Base-by-base conservation (phyloP, 2,329 filamentous ascomycete genomes). In the Monosporascus sp. region DNA sequence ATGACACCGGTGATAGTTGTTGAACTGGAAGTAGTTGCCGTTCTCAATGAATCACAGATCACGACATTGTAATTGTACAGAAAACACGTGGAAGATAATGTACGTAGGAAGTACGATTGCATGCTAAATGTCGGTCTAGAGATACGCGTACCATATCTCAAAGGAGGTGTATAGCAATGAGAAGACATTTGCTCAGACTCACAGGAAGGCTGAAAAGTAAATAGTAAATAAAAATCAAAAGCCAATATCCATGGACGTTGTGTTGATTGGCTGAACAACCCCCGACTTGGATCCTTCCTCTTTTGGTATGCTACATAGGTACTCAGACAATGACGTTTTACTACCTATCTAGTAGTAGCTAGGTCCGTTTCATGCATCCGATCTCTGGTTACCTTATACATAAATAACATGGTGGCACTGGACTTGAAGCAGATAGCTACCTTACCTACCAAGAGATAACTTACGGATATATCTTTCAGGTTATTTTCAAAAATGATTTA, bases 171-270 rank as follows among this genome's bases (percentile, higher is more conserved):
- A 6, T 5, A n/a, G 18, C 6, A 18, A 18, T 35, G 18, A 18
- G 17, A 18, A 18, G 6, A 6, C 38, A 8, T 41, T 5, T 18
- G 38, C 18, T 41, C 9, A 8, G 3, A 5, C 17, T 18, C 9
- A 0, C 17, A 20, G 9, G 38, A 41, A 18, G 17, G 38, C 38
- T 41, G 17, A 41, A 18, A 8, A n/a, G 17, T 41, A 20, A 50
- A 37, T 39, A 44, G 39, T 37, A 46, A 43, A 52, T 48, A 55
- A 56, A 56, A 5, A 5, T 41, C 9, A n/a, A 41, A n/a, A 35
- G 31, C 31, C 31, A 4, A 35, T 27, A 27, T 27, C 31, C 31
- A 14, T 14, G 31, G 11, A 18, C 18, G 38, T 8, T 41, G 17
- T 41, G 18, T 18, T 41, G 17, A 41, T 41, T 35, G 31, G 31